phyloP scores from a whole-genome alignment of 257 asterid species.

The Orobanche coerulescens region DNA sequence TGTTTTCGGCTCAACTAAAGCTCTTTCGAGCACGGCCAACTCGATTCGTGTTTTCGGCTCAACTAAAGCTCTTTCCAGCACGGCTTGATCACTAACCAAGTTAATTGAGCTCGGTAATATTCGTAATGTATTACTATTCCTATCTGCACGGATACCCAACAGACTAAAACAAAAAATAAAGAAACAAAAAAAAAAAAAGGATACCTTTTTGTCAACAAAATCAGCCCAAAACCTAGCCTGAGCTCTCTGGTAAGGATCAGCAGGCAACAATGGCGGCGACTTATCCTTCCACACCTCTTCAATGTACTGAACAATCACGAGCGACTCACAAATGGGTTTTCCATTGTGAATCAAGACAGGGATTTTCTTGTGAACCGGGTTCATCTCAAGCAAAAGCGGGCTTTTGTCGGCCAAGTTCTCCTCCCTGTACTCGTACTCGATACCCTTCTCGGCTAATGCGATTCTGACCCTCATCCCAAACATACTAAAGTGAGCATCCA shows the following conservation, averaged over 20 bases:
- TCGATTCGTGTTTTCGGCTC: no score
- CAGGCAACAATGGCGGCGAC: conserved; percentile 47
- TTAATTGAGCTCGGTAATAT: no score
- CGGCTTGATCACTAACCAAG: no score
- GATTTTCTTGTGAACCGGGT: conserved; percentile 49
- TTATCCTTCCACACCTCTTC: conserved; percentile 43
- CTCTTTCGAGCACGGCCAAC: no score
- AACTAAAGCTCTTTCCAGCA: no score
- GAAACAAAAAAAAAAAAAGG: background rate
- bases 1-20: no score
- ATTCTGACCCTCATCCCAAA: conserved; percentile 48
- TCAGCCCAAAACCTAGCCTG: conserved; percentile 51
- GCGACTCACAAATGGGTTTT: conserved; percentile 51
- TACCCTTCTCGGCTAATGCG: conserved; percentile 44
- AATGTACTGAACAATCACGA: conserved; percentile 41
- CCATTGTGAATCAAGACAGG: conserved; percentile 54
- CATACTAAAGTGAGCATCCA: conserved; percentile 34
- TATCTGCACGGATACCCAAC: no score
- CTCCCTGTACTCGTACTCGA: conserved; percentile 32
- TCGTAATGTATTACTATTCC: no score
- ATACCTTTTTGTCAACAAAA: conserved; percentile 48
- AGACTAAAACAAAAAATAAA: background rate
- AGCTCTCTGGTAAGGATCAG: conserved; percentile 40
- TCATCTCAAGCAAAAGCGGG: conserved; percentile 36
- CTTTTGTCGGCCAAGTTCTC: conserved; percentile 40